Percentiles rank a stretch among this genome's conserved stretches.
Conservation (phyloP, 2,329 filamentous ascomycete genomes). For the Epichloe uncinata region DNA sequence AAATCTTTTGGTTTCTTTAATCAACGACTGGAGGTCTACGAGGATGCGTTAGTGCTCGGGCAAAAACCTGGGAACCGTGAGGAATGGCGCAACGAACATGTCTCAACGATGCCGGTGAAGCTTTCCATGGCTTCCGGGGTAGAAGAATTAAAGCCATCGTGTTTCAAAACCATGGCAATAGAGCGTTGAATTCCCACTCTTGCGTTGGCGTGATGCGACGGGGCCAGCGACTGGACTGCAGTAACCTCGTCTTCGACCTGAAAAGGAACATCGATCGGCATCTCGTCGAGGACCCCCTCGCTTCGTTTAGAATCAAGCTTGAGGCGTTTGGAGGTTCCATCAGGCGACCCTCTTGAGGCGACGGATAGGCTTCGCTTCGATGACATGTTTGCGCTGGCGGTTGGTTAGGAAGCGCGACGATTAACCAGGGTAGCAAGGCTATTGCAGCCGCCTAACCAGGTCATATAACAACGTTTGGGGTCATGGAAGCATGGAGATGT, state of each 20-base stretch:
- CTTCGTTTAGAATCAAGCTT: neutral
- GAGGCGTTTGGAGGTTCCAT: constrained; percentile 19
- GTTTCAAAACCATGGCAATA: constrained; percentile 39
- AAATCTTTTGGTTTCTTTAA: constrained; percentile 34
- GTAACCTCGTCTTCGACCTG: constrained; percentile 8
- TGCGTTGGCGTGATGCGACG: constrained; percentile 21
- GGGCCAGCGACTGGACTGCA: constrained; percentile 11
- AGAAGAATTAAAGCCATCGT: constrained; percentile 45
- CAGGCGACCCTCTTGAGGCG: constrained; percentile 13
- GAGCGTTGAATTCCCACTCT: constrained; percentile 35
- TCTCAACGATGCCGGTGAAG: constrained; percentile 41
- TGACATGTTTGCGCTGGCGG: constrained; percentile 13
- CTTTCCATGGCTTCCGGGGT: constrained; percentile 44
- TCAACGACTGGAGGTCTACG: constrained; percentile 35
- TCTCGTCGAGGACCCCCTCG: neutral
- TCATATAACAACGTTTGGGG: neutral
- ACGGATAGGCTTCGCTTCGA: constrained; percentile 24
- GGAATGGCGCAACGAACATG: constrained; percentile 30
- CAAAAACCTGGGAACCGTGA: neutral
- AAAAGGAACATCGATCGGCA: neutral
- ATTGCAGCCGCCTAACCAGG: neutral
- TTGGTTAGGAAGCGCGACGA: neutral
- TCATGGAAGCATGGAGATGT: neutral
- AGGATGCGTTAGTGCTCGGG: constrained; percentile 8
- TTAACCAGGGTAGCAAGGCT: neutral